Conservation (phyloP, 495 filamentous ascomycete genomes). For the Xanthoparmelia taractica region DNA sequence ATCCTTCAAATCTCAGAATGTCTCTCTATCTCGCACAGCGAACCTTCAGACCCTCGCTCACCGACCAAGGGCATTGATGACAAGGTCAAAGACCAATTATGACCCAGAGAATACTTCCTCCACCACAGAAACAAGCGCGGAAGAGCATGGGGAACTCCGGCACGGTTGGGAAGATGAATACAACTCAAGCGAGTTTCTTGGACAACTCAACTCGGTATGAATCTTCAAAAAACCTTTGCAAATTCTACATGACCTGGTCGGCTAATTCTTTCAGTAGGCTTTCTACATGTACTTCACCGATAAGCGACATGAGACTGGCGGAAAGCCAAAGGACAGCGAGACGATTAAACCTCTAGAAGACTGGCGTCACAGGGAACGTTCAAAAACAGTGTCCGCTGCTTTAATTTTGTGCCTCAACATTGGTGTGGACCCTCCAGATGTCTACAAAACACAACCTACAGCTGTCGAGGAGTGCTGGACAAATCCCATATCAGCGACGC, state of each 20-base stretch:
- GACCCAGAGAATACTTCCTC: constrained; percentile 36
- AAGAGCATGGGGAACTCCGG: constrained; percentile 41
- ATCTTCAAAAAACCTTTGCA: not conserved
- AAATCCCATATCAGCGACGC: constrained; percentile 71
- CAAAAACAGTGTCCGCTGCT: constrained; percentile 94
- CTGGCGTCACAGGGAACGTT: constrained; percentile 92
- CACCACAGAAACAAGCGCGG: not conserved
- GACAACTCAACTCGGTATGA: constrained; percentile 51
- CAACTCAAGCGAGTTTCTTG: constrained; percentile 50
- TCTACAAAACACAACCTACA: constrained; percentile 85
- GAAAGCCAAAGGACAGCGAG: constrained; percentile 65
- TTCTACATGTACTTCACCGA: constrained; percentile 99
- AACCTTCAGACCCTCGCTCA: constrained; percentile 8
- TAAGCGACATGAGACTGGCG: constrained; percentile 94
- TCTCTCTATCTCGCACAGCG: constrained; percentile 2
- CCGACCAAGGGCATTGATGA: constrained; percentile 48
- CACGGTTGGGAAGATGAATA: constrained; percentile 60
- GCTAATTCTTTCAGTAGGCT: constrained; percentile 40
- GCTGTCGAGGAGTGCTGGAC: constrained; percentile 96
- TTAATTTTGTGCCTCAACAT: constrained; percentile 94
- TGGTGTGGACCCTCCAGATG: constrained; percentile 93
- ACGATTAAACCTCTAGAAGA: constrained; percentile 64
- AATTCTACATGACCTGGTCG: constrained; percentile 2
- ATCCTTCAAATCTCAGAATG: not conserved
- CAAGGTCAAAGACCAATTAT: constrained; percentile 67